Base-by-base conservation (phyloP, 2,329 filamentous ascomycete species). In the Phialophora macrospora region DNA sequence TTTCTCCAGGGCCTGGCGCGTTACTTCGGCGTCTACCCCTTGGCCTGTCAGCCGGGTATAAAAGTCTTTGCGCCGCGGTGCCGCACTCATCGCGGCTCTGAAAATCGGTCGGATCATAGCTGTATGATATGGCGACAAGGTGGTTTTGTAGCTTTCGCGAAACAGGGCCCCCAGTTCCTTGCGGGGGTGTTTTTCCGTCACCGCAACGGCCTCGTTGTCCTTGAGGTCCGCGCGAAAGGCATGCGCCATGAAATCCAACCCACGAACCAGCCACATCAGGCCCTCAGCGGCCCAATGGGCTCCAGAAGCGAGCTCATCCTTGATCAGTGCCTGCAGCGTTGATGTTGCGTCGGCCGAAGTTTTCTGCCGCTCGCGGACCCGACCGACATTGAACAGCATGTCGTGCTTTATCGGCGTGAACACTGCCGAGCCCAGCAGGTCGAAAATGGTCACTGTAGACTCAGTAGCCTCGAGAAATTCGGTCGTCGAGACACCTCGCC, bases 401-500 rank as follows among this genome's bases (percentile, higher is more conserved):
- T 99, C 95, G 72, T 81, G 90, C 86, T 97, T 97, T 77, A 98
- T 94, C 28, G 92, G 90, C 62, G 84, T 87, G 81, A 99, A 98
- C 70, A 93, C 93, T 38, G 90, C 86, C 52, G 83, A 84, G 60
- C 85, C 86, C 30, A 89, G 79, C 48, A 87, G 79, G 76, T 88
- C 87, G 75, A 98, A 98, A 68, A 99, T 87, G 68, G 88, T 90
- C 60, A 90, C 90, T 77, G 98, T 81, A 63, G 91, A 88, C 85
- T 97, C 93, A 60, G 92, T 87, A 64, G 95, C 95, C 71, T 96
- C 91, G 70, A 98, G 89, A 80, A 98, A 99, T 77, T 96, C 88
- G 64, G 86, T 86, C 55, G 95, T 98, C 62, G 87, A 81, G 74
- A 98, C 88, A 67, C 88, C 90, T 32, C 30, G 30, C 30, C 9